These are phyloP conservation scores for Linnemannia zychae DNA, from an alignment of 192 early-diverging fungal genomes.

Conservation along the genomic window DNA sequence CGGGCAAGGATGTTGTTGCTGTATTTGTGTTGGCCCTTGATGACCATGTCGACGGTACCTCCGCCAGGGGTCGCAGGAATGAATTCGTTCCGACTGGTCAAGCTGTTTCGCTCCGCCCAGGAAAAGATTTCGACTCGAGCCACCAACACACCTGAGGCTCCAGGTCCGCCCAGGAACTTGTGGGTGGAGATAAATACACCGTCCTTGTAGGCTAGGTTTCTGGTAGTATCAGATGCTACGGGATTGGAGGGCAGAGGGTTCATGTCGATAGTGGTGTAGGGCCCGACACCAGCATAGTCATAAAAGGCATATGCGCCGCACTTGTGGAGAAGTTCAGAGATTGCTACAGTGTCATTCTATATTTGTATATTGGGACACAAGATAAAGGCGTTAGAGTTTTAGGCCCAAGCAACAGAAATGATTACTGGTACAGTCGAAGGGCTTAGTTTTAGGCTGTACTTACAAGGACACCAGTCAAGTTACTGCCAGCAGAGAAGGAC, in stretches of 20 bases:
- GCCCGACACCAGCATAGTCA: slow-evolving; percentile 58
- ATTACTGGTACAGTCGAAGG: background rate
- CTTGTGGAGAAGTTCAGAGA: slow-evolving; percentile 55
- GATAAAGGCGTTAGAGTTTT: background rate
- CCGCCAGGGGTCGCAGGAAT: slow-evolving; percentile 57
- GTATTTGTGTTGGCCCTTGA: slow-evolving; percentile 39
- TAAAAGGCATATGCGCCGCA: slow-evolving; percentile 54
- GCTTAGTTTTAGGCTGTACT: background rate
- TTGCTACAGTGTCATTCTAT: slow-evolving; percentile 51
- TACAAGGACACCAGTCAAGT: slow-evolving; percentile 59
- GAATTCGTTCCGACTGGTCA: slow-evolving; percentile 16
- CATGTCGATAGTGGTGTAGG: slow-evolving; percentile 52
- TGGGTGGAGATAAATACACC: slow-evolving; percentile 60
- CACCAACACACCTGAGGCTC: slow-evolving; percentile 56
- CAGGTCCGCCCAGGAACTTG: slow-evolving; percentile 63
- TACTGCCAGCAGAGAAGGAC: slow-evolving; percentile 59
- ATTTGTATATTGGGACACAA: background rate
- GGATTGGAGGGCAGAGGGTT: slow-evolving; percentile 25
- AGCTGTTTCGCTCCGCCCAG: slow-evolving; percentile 5
- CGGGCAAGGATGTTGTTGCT: slow-evolving; percentile 30
- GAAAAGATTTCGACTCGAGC: slow-evolving; percentile 42
- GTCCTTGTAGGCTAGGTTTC: slow-evolving; percentile 52
- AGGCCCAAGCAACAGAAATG: background rate
- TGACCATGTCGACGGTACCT: slow-evolving; percentile 59
- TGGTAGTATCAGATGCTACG: background rate